These are phyloP conservation scores for Jatropha multifida DNA, from an alignment of 441 rosid genomes.

Conservation along the genomic window DNA sequence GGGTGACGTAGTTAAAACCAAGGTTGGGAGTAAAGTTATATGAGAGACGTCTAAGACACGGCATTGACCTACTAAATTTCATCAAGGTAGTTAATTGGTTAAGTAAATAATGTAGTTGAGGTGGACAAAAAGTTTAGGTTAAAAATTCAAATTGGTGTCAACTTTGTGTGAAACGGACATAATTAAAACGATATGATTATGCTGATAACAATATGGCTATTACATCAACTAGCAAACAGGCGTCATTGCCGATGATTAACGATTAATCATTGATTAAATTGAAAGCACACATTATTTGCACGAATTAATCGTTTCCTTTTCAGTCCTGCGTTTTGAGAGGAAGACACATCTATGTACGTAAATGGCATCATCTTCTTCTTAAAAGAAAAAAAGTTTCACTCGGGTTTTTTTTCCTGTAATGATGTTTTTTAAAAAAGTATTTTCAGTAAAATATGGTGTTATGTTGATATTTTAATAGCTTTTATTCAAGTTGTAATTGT, in stretches of 20 bases:
- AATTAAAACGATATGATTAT: constrained; percentile 2
- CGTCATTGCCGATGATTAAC: constrained; percentile 19
- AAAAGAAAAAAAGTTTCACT: too few relatives aligned
- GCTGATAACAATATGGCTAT: background rate
- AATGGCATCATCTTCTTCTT: too few relatives aligned
- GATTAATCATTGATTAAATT: background rate
- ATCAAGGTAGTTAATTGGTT: background rate
- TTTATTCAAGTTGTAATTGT: too few relatives aligned
- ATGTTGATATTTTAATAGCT: too few relatives aligned
- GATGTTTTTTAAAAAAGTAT: too few relatives aligned
- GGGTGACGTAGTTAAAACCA: background rate
- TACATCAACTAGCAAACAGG: constrained; percentile 12
- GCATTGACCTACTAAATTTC: background rate
- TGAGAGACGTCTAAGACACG: constrained; percentile 2
- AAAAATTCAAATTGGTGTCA: constrained; percentile 5
- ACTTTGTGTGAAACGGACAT: background rate
- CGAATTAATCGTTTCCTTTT: background rate
- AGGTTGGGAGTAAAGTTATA: background rate
- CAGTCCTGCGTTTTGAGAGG: too few relatives aligned
- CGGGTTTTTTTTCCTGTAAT: too few relatives aligned
- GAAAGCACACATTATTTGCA: background rate
- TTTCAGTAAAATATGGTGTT: too few relatives aligned
- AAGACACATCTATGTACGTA: too few relatives aligned
- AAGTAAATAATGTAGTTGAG: constrained; percentile 12
- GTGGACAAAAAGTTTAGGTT: constrained; percentile 6